Percentiles rank a stretch among this genome's conserved stretches.
Conservation (phyloP, 108 stramenopile genomes). For the Skeletonema marinoi region DNA sequence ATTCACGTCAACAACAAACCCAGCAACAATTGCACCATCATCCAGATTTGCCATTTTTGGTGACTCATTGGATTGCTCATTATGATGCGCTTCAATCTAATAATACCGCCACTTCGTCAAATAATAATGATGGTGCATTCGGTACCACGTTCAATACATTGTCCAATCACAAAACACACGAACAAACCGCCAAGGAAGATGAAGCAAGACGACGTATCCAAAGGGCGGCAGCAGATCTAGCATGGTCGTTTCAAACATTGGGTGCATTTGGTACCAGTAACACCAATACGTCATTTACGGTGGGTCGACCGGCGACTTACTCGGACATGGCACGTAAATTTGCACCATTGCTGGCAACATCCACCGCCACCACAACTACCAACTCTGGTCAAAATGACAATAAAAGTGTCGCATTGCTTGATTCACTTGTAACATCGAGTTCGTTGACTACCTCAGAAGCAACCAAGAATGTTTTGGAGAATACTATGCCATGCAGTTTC, state of each 20-base stretch:
- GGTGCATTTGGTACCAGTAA: slow-evolving; percentile 73
- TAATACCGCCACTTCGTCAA: neutral
- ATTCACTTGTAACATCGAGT: slow-evolving; percentile 23
- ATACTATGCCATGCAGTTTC: slow-evolving; percentile 23
- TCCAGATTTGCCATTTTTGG: slow-evolving; percentile 74
- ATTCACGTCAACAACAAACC: neutral
- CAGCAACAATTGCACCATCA: slow-evolving; percentile 16
- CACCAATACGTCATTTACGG: slow-evolving; percentile 31
- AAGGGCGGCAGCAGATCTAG: slow-evolving; percentile 61
- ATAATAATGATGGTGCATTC: neutral
- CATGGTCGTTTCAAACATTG: slow-evolving; percentile 72
- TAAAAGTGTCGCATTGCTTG: slow-evolving; percentile 15
- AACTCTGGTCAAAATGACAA: slow-evolving; percentile 15
- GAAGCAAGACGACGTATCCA: slow-evolving; percentile 57
- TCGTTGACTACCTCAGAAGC: slow-evolving; percentile 13
- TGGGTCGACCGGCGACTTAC: slow-evolving; percentile 46
- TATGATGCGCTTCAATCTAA: slow-evolving; percentile 35
- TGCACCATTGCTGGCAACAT: slow-evolving; percentile 26
- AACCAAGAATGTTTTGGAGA: slow-evolving; percentile 10
- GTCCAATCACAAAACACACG: neutral
- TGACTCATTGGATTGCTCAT: slow-evolving; percentile 80
- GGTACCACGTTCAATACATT: neutral
- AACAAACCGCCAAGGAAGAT: slow-evolving; percentile 11
- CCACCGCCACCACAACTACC: slow-evolving; percentile 17
- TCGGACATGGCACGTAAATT: slow-evolving; percentile 62